Base-by-base conservation (phyloP, 345 rosid genomes). In the Aegle marmelos region DNA sequence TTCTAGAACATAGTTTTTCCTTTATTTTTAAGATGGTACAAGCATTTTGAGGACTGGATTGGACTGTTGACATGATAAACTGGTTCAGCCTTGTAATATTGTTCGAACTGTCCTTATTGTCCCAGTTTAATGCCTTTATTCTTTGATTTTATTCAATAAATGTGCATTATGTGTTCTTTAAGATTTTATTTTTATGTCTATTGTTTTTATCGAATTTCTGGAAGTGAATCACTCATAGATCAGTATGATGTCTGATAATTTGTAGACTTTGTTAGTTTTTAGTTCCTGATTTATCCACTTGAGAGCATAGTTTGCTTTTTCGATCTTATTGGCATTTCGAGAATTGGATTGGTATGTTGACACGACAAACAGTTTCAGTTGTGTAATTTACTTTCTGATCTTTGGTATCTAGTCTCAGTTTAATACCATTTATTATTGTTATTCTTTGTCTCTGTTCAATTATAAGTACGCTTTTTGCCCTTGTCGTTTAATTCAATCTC, bases 321-420 rank as follows among this genome's bases (percentile, higher is more conserved):
- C 5, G 5, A 53, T 17, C 22, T 4, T 34, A 36, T 67, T 68
- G 31, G 6, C 16, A 28, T 74, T 78, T 48, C 69, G 57, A 41
- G 74, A 73, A 48, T 36, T 69, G 57, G 59, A 71, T 16, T 41
- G 6, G 61, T 3, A 36, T 28, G 69, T 72, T 66, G 71, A 56
- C 25, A 21, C 21, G n/a, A 28, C 21, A 68, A 64, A 71, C 13
- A 21, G 34, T n/a, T 30, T 73, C 4, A 19, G 61, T 34, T 58
- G 9, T 31, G 48, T 9, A 8, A 50, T 59, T 27, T 58, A 50
- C 48, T 72, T 63, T 65, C 70, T 48, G 63, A 25, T 56, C 64
- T 27, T 36, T 48, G 27, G 56, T 41, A 10, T 57, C 21, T 53
- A 22, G 34, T 45, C 68, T 63, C 5, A 6, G 31, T 33, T 19